Evolutionary conservation across 768 basidiomycete genomes (phyloP), one percentile per base, ranked within the genome.

Genomic region (Russula sp.): DNA sequence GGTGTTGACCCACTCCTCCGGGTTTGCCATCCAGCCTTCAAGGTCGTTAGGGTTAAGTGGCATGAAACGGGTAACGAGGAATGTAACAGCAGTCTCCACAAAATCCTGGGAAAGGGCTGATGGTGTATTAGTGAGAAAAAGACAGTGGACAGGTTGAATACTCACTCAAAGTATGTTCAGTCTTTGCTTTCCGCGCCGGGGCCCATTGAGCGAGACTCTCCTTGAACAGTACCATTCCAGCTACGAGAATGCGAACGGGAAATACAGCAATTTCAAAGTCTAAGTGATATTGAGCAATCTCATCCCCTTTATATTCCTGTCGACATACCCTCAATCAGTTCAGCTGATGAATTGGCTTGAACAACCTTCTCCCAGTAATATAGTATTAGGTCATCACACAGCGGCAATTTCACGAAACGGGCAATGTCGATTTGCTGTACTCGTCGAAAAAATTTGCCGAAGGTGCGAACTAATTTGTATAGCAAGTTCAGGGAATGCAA

Each of bases 1-100:
- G 10, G 83, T 73, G 61, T 92, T 90, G 11, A 96, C 82, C 92
- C 93, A 99, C 68, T 95, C 91, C 76, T 99, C 96, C 0, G 95
- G 93, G 70, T 95, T 92, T 16, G 81, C 79, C 74, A 86, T 79
- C 90, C 95, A 93, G 5, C 80, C 81, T 65, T 92, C 84, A 10
- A 98, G 78, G 72, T 98, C 96, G 1, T 79, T 75, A 6, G 88
- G 79, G 57, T 87, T 88, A 48, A 99, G 76, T 13, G 91, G 92
- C 71, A 99, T 85, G 69, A 96, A 87, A 9, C 88, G 82, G 25
- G 85, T 86, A 22, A 99, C 81, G 9, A 99, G 81, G 7, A 94
- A 75, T 62, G 83, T 77, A 39, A 86, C 87, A 7, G 86, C 87
- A 60, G 83, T 82, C 67, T 87, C 81, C 2, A 93, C 85, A 68